Evolutionary conservation across 441 rosid genomes (phyloP).

Genomic region (Eutrema salsugineum): DNA sequence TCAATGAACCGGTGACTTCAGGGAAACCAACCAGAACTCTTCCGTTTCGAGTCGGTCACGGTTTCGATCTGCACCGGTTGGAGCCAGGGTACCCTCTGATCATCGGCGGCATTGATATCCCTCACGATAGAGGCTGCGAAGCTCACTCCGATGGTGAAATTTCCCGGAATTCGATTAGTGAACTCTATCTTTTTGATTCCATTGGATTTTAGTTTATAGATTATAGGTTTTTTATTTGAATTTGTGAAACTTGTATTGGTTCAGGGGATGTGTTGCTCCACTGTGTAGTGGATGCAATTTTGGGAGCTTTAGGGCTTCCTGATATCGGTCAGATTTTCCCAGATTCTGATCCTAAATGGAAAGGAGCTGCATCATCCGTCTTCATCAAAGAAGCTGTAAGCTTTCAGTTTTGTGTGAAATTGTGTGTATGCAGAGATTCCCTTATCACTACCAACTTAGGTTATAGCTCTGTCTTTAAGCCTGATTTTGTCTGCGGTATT

Average conservation of each 20-base stretch:
- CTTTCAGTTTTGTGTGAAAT: not conserved
- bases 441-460: not conserved
- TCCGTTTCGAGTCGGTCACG: slow-evolving; percentile 92
- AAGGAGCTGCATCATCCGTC: slow-evolving; percentile 88
- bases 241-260: not conserved
- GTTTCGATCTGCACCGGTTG: slow-evolving; percentile 85
- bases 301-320: slow-evolving; percentile 94
- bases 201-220: not conserved
- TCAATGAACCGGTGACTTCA: slow-evolving; percentile 40
- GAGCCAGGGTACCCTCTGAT: slow-evolving; percentile 95
- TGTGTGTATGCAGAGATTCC: not conserved
- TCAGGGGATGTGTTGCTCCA: slow-evolving; percentile 95
- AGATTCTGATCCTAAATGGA: slow-evolving; percentile 91
- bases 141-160: slow-evolving; percentile 92
- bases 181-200: not conserved
- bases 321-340: slow-evolving; percentile 98
- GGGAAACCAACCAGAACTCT: slow-evolving; percentile 43
- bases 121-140: slow-evolving; percentile 91
- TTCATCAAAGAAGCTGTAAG: slow-evolving; percentile 96
- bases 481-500: not conserved
- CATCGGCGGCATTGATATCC: slow-evolving; percentile 87
- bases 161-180: not conserved
- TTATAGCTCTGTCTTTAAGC: not conserved
- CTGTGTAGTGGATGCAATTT: slow-evolving; percentile 96
- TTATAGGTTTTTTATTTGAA: not conserved